Evolutionary conservation across 2,329 filamentous ascomycete genomes (phyloP), one percentile per base, ranked within the genome.

Genomic region (Sclerotiophoma versabilis): DNA sequence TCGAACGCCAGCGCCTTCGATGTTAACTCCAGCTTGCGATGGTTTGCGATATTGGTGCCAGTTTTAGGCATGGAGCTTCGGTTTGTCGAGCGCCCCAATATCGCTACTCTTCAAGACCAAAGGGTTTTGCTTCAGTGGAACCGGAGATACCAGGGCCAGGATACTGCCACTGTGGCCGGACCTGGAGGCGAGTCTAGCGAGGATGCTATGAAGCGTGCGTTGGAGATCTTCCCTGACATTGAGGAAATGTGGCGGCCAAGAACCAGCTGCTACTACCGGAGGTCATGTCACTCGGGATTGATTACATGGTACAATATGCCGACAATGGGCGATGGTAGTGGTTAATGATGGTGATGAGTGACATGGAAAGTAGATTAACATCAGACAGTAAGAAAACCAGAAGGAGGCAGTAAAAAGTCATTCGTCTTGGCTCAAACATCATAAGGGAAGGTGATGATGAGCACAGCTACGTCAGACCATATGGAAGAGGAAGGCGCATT

Each of bases 11-110:
- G 10, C 8, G n/a, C 25, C 1, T 47, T 48, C 37, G 8, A n/a
- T 2, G 23, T 9, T 1, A n/a, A 48, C 11, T 3, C 23, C n/a
- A 12, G 15, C 7, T 14, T 48, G 25, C 17, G 6, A 3, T 47
- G 50, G 37, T 30, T 53, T 1, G 19, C n/a, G 2, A 32, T 4
- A 0, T 5, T 48, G 7, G 19, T 19, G 14, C 12, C 19, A 6
- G 50, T 43, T 1, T 15, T 53, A 20, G 37, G 43, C 14, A 25
- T 53, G 34, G 37, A 46, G 10, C 37, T 53, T 6, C 37, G 30
- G 3, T 34, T 53, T 14, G 22, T 41, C 0, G 19, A 29, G 22
- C 29, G 29, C 5, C 27, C 23, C 2, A 23, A 12, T 3, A 30
- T 23, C 5, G 42, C 14, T 0, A 17, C 14, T 1, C 23, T 39